Base-by-base conservation (phyloP, 2,329 filamentous ascomycete genomes). In the Talaromyces marneffei region DNA sequence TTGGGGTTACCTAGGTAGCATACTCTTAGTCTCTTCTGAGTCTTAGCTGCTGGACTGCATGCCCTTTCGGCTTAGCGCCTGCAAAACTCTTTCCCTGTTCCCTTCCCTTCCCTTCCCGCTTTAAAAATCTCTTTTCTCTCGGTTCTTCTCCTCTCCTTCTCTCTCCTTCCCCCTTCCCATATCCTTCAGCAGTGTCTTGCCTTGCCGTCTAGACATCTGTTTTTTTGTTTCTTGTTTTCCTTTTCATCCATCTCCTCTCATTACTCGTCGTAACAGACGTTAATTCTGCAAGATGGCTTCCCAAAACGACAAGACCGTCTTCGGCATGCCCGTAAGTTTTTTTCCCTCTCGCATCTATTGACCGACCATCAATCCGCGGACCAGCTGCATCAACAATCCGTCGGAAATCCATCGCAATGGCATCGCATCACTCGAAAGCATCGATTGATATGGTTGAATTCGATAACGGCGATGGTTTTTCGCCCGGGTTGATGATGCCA, bases 271-370 rank as follows among this genome's bases (percentile, higher is more conserved):
- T 71, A 72, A 62, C 62, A 64, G 63, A 69, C 72, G 73, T 67
- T 55, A 74, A 71, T 40, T 71, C 69, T 74, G 73, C 75, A 78
- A 69, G 69, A 80, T 80, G 77, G 71, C 75, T 65, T 72, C 70
- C 67, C 80, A 83, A 74, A 68, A 66, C 65, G 79, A 83, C 27
- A 83, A 84, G 80, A 77, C 78, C 72, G 74, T 83, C 69, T 72
- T 84, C 73, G 83, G 82, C 71, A 76, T 79, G 74, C 77, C 77
- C 69, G 77, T 79, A 75, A 77, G 77, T 77, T 59, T 59, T 54
- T 63, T 63, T 52, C 57, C 54, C 60, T 55, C 35, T 54, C 57
- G 61, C 29, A 53, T 18, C 27, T 14, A 29, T 29, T 29, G 52
- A 27, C 53, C 44, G 33, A 23, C 23, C 25, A 40, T 52, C 50